A percentile compares a stretch with the other conserved stretches of the same genome.
phyloP scores from a whole-genome alignment of 306 rosid genomes.

The Purshia tridentata region DNA sequence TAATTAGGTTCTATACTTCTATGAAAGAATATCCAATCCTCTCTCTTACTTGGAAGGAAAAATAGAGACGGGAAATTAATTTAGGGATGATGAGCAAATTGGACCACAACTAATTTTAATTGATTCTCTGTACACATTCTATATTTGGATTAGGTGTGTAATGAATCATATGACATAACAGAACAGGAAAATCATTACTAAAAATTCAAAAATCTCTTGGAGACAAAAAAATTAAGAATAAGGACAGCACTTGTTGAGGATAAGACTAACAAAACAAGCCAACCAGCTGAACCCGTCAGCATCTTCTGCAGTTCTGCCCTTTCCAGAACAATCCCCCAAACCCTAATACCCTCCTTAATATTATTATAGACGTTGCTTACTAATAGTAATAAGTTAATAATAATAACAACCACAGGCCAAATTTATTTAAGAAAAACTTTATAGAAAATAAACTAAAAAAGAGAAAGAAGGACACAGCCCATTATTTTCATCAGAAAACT shows the following conservation, averaged over 20 bases:
- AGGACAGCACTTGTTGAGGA: constrained; percentile 34
- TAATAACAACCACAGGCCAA: neutral
- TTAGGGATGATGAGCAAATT: neutral
- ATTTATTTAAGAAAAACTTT: neutral
- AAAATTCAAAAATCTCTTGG: constrained; percentile 20
- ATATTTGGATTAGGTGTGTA: neutral
- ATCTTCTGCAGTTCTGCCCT: constrained; percentile 9
- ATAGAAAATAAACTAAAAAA: neutral
- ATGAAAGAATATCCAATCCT: too few species aligned
- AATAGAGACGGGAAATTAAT: neutral
- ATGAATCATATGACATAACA: constrained; percentile 12
- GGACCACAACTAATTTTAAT: neutral
- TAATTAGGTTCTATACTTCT: too few species aligned
- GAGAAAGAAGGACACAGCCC: constrained; percentile 5
- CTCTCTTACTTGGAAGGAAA: too few species aligned
- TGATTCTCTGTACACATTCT: neutral
- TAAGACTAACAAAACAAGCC: constrained; percentile 39
- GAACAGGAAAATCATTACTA: neutral
- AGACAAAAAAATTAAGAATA: neutral
- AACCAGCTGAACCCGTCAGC: constrained; percentile 28
- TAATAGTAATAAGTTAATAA: neutral
- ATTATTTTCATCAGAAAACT: too few species aligned
- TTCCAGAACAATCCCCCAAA: constrained; percentile 48
- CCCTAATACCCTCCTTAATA: neutral
- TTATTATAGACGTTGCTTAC: neutral